Conservation (phyloP, 2,329 filamentous ascomycete species). For the Apiospora sp. region DNA sequence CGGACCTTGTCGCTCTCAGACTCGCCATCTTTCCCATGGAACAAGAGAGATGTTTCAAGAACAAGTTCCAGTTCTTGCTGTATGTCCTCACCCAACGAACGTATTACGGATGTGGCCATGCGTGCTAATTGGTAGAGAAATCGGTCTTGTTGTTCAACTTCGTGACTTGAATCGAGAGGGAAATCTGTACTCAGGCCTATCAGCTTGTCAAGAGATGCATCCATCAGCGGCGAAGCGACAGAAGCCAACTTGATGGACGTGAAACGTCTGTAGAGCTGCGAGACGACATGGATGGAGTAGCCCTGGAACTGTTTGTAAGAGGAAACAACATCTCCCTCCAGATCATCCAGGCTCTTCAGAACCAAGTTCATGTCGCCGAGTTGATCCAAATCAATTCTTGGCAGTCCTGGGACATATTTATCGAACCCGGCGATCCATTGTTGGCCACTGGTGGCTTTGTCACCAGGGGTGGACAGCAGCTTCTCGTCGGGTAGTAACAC, state of each 20-base stretch:
- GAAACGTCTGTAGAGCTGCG: constrained; percentile 41
- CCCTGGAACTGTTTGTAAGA: constrained; percentile 32
- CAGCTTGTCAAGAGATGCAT: neutral
- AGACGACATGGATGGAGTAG: constrained; percentile 39
- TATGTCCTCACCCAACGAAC: constrained; percentile 36
- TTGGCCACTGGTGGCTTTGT: neutral
- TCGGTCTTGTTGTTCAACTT: constrained; percentile 35
- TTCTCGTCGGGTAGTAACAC: neutral
- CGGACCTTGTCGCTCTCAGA: constrained; percentile 23
- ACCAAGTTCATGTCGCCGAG: constrained; percentile 28
- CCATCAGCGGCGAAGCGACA: constrained; percentile 9
- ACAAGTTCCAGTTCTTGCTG: constrained; percentile 37
- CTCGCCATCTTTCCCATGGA: constrained; percentile 26
- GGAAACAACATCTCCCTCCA: constrained; percentile 24
- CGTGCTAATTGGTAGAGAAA: constrained; percentile 38
- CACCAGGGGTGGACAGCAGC: neutral
- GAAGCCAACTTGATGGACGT: constrained; percentile 27
- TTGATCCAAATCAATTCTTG: constrained; percentile 26
- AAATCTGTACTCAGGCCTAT: constrained; percentile 34
- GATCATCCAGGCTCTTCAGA: constrained; percentile 27
- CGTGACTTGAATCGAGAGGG: neutral
- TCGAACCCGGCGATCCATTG: neutral
- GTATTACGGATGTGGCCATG: constrained; percentile 39
- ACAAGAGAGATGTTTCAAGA: constrained; percentile 36
- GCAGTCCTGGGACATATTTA: constrained; percentile 20